Evolutionary conservation across 805 yeast species (phyloP).

Genomic region (Ascoidea asiatica): DNA sequence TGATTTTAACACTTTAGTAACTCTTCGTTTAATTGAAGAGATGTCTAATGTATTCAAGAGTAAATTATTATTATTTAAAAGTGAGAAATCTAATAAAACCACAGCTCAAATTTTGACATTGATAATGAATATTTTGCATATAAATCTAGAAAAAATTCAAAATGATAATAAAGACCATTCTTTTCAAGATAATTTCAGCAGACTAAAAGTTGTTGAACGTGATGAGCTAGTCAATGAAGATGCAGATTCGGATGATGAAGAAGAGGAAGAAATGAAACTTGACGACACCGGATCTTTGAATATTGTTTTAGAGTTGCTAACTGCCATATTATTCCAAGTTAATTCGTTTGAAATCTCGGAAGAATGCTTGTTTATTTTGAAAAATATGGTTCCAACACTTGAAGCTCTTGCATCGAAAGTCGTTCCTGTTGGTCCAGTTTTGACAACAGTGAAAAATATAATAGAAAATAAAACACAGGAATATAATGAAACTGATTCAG

Average conservation of each 20-base stretch:
- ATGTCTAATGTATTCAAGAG: slow-evolving; percentile 46
- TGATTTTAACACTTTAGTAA: slow-evolving; percentile 43
- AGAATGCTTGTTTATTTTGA: not conserved
- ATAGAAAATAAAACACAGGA: slow-evolving; percentile 3
- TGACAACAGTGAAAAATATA: slow-evolving; percentile 4
- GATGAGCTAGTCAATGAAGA: slow-evolving; percentile 14
- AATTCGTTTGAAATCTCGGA: slow-evolving; percentile 8
- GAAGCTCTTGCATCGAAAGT: not conserved
- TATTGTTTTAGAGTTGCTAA: slow-evolving; percentile 24
- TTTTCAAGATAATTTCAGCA: slow-evolving; percentile 1
- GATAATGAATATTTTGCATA: slow-evolving; percentile 26
- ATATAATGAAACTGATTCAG: slow-evolving; percentile 10
- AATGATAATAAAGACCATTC: not conserved
- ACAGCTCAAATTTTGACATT: slow-evolving; percentile 34
- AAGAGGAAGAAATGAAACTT: slow-evolving; percentile 17
- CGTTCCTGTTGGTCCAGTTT: too few species aligned
- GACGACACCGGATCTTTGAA: slow-evolving; percentile 19
- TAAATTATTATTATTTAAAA: slow-evolving; percentile 17
- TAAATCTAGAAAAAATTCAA: slow-evolving; percentile 2
- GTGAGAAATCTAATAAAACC: slow-evolving; percentile 21
- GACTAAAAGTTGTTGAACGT: slow-evolving; percentile 1
- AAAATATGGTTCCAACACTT: not conserved
- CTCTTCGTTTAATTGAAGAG: slow-evolving; percentile 51
- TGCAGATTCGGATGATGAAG: slow-evolving; percentile 27
- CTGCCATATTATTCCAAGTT: slow-evolving; percentile 23